A percentile compares a stretch with the other conserved stretches of the same genome.
These are phyloP conservation scores for Plasmodium blacklocki DNA, from an alignment of 169 alveolate species.

Conservation along the genomic window DNA sequence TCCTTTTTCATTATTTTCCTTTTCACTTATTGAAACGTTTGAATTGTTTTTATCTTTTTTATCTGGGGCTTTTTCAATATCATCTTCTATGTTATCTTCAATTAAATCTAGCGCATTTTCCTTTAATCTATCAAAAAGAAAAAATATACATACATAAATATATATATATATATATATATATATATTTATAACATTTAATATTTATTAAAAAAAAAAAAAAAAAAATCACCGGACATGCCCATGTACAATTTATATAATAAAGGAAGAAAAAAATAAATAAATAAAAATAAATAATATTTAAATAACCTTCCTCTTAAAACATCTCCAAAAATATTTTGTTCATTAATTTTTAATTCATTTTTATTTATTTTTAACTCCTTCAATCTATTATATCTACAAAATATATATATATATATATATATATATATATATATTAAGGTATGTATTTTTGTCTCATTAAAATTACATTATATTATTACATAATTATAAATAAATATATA, in stretches of 20 bases:
- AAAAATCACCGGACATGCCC: neutral
- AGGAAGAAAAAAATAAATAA: too few relatives aligned
- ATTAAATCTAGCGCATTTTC: constrained; percentile 64
- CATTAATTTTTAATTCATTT: constrained; percentile 63
- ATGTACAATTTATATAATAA: neutral
- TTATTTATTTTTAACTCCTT: constrained; percentile 72
- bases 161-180: constrained; percentile 7
- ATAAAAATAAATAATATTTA: neutral
- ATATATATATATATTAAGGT: neutral
- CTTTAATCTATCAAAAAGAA: constrained; percentile 49
- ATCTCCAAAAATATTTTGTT: constrained; percentile 72
- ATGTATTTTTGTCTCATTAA: neutral
- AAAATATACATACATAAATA: constrained; percentile 7
- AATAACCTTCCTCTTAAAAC: constrained; percentile 70
- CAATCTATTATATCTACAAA: constrained; percentile 61
- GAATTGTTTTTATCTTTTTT: constrained; percentile 21
- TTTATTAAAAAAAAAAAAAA: neutral
- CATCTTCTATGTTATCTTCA: constrained; percentile 60
- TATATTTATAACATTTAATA: neutral
- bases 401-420: neutral
- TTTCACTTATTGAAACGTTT: constrained; percentile 11
- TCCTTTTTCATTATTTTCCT: constrained; percentile 34
- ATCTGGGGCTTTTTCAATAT: constrained; percentile 21
- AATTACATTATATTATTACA: neutral
- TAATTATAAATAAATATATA: neutral